Base-by-base conservation (phyloP, 2,329 filamentous ascomycete species). In the Aspergillus unguis region DNA sequence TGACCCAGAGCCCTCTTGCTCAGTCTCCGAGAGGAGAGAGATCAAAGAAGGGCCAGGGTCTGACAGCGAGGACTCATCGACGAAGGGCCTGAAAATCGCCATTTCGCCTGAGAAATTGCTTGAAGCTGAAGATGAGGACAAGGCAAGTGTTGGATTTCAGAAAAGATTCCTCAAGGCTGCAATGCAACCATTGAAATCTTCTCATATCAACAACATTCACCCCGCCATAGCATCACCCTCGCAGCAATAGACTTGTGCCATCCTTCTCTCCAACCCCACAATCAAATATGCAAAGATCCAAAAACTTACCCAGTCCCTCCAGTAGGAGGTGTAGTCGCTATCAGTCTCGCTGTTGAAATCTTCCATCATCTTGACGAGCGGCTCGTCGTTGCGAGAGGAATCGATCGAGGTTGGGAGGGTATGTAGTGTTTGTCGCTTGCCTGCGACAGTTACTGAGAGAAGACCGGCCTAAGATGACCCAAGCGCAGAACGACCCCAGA, bases 301-400 rank as follows among this genome's bases (percentile, higher is more conserved):
- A 52, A 48, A 4, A 85, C 90, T 78, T 80, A 97, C 94, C 94
- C 94, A 99, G 77, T 99, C 94, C 72, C 92, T 82, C 94, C 94
- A 99, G 74, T 97, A 99, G 75, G 91, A 97, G 44, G 94, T 96
- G 72, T 97, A 99, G 77, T 99, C 94, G 75, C 92, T 96, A 71
- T 99, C 94, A 9, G 92, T 95, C 75, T 99, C 94, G 70, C 91
- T 96, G 62, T 90, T 92, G 75, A 94, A 97, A 76, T 97, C 92
- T 71, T 97, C 94, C 94, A 97, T 97, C 65, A 60, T 69, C 45
- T 53, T 63, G 49, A 48, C 46, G 27, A 28, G 44, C 23, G 36
- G 35, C 27, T 48, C 25, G 35, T 33, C 32, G 42, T 11, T 23
- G 35, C 29, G 28, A 23, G 27, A 44, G 42, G 9, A 43, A 36